These are phyloP conservation scores for Cymbopogon citratus DNA, from an alignment of 176 grass and related monocot species.

Conservation along the genomic window DNA sequence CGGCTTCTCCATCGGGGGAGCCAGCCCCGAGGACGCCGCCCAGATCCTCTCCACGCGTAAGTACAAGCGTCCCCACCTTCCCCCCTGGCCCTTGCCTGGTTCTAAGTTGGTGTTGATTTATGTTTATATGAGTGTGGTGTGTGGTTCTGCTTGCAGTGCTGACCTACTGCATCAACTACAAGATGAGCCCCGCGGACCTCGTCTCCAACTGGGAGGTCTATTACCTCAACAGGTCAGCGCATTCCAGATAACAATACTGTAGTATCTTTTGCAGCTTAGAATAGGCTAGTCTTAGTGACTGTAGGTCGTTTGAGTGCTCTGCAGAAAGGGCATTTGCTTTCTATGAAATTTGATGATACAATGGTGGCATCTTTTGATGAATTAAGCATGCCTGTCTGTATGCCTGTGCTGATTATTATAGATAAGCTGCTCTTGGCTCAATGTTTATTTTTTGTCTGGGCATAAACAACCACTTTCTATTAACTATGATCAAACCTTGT, in stretches of 20 bases:
- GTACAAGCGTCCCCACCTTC: neutral
- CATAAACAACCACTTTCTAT: neutral
- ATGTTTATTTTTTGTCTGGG: slow-evolving; percentile 2
- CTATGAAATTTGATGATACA: neutral
- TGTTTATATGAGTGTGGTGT: neutral
- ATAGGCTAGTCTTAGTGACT: neutral
- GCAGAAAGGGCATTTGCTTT: neutral
- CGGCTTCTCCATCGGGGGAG: slow-evolving; percentile 73
- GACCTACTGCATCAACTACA: slow-evolving; percentile 93
- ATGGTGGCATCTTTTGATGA: neutral
- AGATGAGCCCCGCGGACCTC: slow-evolving; percentile 68
- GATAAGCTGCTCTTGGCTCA: neutral
- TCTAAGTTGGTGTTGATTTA: neutral
- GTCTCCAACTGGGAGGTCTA: slow-evolving; percentile 90
- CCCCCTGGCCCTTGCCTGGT: neutral
- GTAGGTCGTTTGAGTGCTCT: neutral
- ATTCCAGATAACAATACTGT: neutral
- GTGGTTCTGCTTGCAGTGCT: slow-evolving; percentile 47
- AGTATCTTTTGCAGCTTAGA: slow-evolving; percentile 11
- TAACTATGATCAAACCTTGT: neutral
- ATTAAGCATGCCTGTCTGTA: neutral
- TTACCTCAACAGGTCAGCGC: slow-evolving; percentile 76
- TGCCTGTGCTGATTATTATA: neutral
- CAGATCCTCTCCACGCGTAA: slow-evolving; percentile 76
- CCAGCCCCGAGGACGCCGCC: slow-evolving; percentile 35